Evolutionary conservation across 495 filamentous ascomycete genomes (phyloP), one percentile per base, ranked within the genome.

Genomic region (Xylaria acuta): DNA sequence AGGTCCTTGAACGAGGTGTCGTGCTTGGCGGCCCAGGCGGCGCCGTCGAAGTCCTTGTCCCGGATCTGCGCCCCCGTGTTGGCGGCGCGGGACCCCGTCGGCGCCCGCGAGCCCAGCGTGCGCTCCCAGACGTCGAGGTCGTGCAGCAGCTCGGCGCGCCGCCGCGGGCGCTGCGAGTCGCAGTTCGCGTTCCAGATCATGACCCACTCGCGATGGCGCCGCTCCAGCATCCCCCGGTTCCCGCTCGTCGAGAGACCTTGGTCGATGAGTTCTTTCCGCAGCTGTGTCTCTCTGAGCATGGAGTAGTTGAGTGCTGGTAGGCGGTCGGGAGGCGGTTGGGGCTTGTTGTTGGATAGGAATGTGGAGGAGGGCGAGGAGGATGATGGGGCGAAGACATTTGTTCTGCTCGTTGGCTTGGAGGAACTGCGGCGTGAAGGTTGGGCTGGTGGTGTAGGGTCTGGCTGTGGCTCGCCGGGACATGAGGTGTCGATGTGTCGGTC

Each of bases 111-210:
- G 20, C 89, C 86, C 71, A 95, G 89, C 0, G 92, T 95, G 40
- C 87, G 84, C 76, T 99, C 96, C 95, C 96, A 98, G 2, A 87
- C 75, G 32, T 94, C 91, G 22, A 99, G 77, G 68, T 97, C 95
- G 7, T 86, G 86, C 38, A 96, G 77, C 8, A 99, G 76, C 60
- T 95, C 91, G 4, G 83, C 79, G 74, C 93, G 93, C 6, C 85
- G 81, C 75, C 92, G 91, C 1, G 93, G 94, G 5, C 80, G 82
- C 67, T 86, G 88, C 3, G 94, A 91, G 79, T 99, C 96, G 80
- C 93, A 95, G 74, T 98, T 98, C 18, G 97, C 93, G 79, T 99
- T 99, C 91, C 93, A 98, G 34, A 98, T 78, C 54, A 95, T 98
- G 74, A 95, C 85, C 94, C 94, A 99, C 82, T 99, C 96, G 1